These are phyloP conservation scores for Vigna trinervia DNA, from an alignment of 306 rosid species.

Conservation along the genomic window DNA sequence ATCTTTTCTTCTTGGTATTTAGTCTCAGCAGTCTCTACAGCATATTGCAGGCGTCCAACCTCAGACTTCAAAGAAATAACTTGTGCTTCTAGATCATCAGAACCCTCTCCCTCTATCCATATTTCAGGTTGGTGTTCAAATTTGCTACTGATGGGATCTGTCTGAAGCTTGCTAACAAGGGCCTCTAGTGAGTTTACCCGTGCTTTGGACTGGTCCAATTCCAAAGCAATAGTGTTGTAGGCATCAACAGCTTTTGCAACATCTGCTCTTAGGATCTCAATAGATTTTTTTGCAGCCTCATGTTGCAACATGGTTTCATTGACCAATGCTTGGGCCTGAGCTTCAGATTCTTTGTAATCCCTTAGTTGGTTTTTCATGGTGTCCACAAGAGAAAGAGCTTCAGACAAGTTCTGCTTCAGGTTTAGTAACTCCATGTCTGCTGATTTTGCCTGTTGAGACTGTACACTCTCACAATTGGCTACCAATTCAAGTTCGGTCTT, in stretches of 20 bases:
- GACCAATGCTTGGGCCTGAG: slow-evolving; percentile 61
- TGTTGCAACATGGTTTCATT: slow-evolving; percentile 72
- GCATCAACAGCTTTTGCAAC: slow-evolving; percentile 59
- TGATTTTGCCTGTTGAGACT: slow-evolving; percentile 54
- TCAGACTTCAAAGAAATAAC: slow-evolving; percentile 62
- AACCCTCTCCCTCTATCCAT: slow-evolving; percentile 35
- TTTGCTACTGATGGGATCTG: slow-evolving; percentile 30
- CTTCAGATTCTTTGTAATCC: slow-evolving; percentile 70
- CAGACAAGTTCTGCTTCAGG: slow-evolving; percentile 69
- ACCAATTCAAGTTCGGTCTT: slow-evolving; percentile 71
- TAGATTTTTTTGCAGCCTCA: slow-evolving; percentile 65
- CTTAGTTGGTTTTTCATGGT: slow-evolving; percentile 64
- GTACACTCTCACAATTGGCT: slow-evolving; percentile 57
- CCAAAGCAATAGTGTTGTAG: slow-evolving; percentile 59
- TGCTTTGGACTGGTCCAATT: slow-evolving; percentile 67
- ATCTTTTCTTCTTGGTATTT: slow-evolving; percentile 78
- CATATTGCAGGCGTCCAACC: slow-evolving; percentile 57
- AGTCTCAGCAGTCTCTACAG: slow-evolving; percentile 72
- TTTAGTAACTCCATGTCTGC: slow-evolving; percentile 64
- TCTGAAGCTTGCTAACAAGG: slow-evolving; percentile 60
- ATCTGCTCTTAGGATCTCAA: slow-evolving; percentile 67
- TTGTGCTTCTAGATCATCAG: slow-evolving; percentile 52
- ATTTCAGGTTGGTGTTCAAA: slow-evolving; percentile 44
- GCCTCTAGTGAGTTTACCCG: slow-evolving; percentile 61
- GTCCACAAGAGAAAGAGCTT: slow-evolving; percentile 68